These are phyloP conservation scores for Parasitella parasitica DNA, from an alignment of 371 early-diverging fungal species.

Conservation along the genomic window DNA sequence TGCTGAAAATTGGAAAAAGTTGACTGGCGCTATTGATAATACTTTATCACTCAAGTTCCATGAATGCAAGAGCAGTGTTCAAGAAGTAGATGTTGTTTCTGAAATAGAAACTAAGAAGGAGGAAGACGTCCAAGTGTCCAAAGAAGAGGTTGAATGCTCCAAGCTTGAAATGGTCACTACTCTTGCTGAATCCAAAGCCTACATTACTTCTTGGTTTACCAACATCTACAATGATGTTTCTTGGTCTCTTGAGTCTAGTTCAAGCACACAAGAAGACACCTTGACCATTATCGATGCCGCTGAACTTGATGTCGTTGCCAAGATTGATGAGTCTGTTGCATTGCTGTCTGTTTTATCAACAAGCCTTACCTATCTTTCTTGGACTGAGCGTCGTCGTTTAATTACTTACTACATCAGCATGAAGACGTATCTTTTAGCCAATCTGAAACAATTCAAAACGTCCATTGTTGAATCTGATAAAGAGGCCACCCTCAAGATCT, in stretches of 20 bases:
- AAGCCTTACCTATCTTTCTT: conserved; percentile 14
- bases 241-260: background rate
- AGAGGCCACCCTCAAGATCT: conserved; percentile 6
- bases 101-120: background rate
- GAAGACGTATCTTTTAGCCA: conserved; percentile 21
- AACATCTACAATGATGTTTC: conserved; percentile 10
- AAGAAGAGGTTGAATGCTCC: conserved; percentile 13
- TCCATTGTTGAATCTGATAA: conserved; percentile 8
- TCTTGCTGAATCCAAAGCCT: conserved; percentile 20
- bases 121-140: background rate
- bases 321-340: conserved; percentile 19
- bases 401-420: conserved; percentile 22
- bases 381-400: conserved; percentile 28
- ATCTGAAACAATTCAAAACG: conserved; percentile 6
- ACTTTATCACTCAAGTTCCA: background rate
- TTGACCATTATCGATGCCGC: conserved; percentile 19
- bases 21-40: background rate
- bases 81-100: background rate
- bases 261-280: background rate
- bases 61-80: conserved; percentile 4
- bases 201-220: conserved; percentile 17
- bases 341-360: conserved; percentile 9
- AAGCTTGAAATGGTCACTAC: conserved; percentile 20
- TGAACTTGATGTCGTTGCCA: conserved; percentile 15
- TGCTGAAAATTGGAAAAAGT: conserved; percentile 8